Conservation (phyloP, 2,329 filamentous ascomycete genomes). For the Stagonosporopsis vannaccii region DNA sequence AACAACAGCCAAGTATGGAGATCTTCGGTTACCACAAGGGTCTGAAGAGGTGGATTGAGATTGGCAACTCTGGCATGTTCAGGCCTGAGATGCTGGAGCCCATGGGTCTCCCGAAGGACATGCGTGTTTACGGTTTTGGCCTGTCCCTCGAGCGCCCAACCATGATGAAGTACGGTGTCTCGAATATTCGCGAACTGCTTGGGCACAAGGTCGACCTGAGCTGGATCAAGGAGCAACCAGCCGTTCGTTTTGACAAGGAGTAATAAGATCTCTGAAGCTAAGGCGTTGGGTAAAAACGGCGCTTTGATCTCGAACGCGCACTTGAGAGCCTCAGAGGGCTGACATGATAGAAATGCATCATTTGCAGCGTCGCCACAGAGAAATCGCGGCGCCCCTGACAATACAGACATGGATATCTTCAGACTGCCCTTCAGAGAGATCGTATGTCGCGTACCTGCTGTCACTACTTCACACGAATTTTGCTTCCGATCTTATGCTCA, state of each 20-base stretch:
- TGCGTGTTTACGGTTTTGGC: constrained; percentile 94
- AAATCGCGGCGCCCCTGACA: background rate
- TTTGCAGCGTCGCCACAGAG: background rate
- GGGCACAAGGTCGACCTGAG: constrained; percentile 95
- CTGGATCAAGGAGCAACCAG: constrained; percentile 91
- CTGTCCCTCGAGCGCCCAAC: constrained; percentile 91
- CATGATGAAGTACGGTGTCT: constrained; percentile 87
- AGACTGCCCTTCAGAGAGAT: no score
- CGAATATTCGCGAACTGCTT: constrained; percentile 89
- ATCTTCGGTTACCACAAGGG: constrained; percentile 94
- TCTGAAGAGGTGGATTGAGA: constrained; percentile 75
- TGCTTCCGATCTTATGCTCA: no score
- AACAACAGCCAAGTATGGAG: constrained; percentile 77
- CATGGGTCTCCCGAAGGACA: constrained; percentile 90
- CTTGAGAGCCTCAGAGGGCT: background rate
- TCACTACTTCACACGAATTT: no score
- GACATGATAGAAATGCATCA: constrained; percentile 1
- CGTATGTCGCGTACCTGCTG: no score
- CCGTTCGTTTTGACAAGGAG: constrained; percentile 86
- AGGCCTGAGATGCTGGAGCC: constrained; percentile 94
- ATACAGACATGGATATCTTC: background rate
- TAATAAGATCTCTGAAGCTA: constrained; percentile 54
- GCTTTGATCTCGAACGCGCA: background rate
- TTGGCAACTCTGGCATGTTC: constrained; percentile 99
- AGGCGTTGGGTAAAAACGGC: constrained; percentile 61